Conservation (phyloP, 2,329 filamentous ascomycete genomes). For the Verticillium albo-atrum region DNA sequence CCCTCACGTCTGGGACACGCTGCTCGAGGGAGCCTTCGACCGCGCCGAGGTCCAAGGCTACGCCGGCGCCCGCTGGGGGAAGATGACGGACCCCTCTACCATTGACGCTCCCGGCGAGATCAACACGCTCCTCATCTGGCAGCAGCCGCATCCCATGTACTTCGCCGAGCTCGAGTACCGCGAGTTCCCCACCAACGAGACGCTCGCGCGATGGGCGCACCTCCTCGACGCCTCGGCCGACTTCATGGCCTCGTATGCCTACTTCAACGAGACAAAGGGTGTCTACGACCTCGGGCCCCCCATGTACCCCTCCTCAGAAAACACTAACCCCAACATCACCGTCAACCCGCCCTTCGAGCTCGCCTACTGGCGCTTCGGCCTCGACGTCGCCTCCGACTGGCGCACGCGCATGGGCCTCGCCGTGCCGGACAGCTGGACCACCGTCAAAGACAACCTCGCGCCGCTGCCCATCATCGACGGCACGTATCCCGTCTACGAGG, state of each 20-base stretch:
- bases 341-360: constrained; percentile 56
- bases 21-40: constrained; percentile 31
- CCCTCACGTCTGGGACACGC: constrained; percentile 40
- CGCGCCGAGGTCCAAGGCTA: constrained; percentile 36
- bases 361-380: constrained; percentile 58
- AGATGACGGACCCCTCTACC: constrained; percentile 39
- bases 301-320: constrained; percentile 46
- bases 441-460: constrained; percentile 47
- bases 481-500: constrained; percentile 52
- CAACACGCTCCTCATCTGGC: constrained; percentile 58
- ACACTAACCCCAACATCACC: constrained; percentile 52
- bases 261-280: constrained; percentile 44
- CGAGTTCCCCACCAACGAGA: constrained; percentile 33
- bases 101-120: constrained; percentile 55
- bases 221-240: constrained; percentile 48
- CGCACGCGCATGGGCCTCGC: constrained; percentile 39
- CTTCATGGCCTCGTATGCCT: constrained; percentile 57
- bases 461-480: constrained; percentile 43
- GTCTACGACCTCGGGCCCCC: constrained; percentile 46
- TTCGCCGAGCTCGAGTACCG: constrained; percentile 54
- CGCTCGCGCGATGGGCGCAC: constrained; percentile 47
- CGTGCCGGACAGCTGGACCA: constrained; percentile 39
- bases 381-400: constrained; percentile 50
- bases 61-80: constrained; percentile 38
- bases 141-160: constrained; percentile 57